Evolutionary conservation across 352 stramenopile species (phyloP), one percentile per base, ranked within the genome.

Genomic region (Pythium folliculosum): DNA sequence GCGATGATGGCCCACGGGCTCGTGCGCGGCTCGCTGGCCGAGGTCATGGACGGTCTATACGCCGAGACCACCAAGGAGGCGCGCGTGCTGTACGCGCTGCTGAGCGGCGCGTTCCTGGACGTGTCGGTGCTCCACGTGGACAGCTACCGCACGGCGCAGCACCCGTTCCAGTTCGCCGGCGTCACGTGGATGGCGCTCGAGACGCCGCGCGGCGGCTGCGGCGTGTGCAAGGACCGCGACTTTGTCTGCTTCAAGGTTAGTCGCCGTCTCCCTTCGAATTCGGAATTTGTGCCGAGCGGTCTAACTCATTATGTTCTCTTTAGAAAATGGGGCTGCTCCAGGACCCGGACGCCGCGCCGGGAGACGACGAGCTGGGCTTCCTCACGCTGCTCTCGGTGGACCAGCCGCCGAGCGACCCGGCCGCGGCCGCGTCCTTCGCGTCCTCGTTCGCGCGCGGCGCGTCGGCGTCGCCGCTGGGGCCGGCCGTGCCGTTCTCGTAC

Each of bases 31-130:
- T 76, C 82, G 32, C 71, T 93, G 5, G 72, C 58, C 19, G 84
- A 93, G 69, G 76, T 91, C 67, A 88, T 91, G 82, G 89, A 90
- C 63, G 84, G 84, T 0, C 63, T 93, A 23, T 93, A 93, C 63
- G 84, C 84, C 13, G 82, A 91, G 72, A 85, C 81, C 19, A 90
- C 82, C 14, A 69, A 81, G n/a, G 87, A 89, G 44, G 75, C 81
- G 1, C 71, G 79, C 44, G 82, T 93, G 19, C 53, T 91, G 48
- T 74, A 90, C 52, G 74, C 78, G 63, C 72, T 93, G 56, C 63
- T 93, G 25, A 89, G 78, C 70, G 72, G 70, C 19, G 69, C 73
- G 25, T 82, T 86, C 10, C 40, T 91, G 16, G 81, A 93, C 69
- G 63, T 80, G 5, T 60, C 75, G n/a, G 76, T 93, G 51, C 70